Conservation (phyloP, 768 basidiomycete species). For the Termitomyces titanicus region DNA sequence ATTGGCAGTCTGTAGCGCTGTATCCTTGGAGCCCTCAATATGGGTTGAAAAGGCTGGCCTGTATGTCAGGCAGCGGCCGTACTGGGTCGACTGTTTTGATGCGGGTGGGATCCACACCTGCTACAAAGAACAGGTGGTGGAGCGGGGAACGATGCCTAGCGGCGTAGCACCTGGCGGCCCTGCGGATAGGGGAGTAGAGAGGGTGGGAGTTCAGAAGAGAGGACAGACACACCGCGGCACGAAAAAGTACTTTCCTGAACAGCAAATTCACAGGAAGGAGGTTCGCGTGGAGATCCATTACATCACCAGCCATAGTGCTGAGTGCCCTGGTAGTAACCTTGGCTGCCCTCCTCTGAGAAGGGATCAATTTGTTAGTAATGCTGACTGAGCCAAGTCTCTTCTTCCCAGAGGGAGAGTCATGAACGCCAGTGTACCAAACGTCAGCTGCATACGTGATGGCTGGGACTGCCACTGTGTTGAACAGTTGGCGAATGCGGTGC, state of each 20-base stretch:
- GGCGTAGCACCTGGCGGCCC: neutral
- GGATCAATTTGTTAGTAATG: neutral
- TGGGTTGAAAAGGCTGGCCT: conserved; percentile 4
- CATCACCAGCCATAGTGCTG: conserved; percentile 3
- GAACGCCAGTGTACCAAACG: neutral
- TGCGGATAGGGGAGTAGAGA: neutral
- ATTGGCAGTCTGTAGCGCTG: neutral
- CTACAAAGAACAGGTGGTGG: conserved; percentile 2
- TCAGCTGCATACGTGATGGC: conserved; percentile 4
- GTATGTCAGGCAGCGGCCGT: neutral
- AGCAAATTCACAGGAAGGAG: conserved; percentile 4
- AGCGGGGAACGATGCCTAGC: conserved; percentile 6
- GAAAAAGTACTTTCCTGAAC: neutral
- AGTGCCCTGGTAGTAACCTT: conserved; percentile 3
- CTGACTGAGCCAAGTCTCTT: conserved; percentile 3
- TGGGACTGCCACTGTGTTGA: conserved; percentile 7
- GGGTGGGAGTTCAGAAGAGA: conserved; percentile 9
- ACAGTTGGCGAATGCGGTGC: conserved; percentile 4
- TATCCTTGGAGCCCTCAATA: neutral
- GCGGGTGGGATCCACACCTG: neutral
- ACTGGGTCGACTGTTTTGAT: conserved; percentile 2
- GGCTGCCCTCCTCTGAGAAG: conserved; percentile 2
- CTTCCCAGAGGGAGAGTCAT: neutral
- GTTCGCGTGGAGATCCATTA: conserved; percentile 7
- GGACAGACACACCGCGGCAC: neutral